Evolutionary conservation across 2,329 filamentous ascomycete species (phyloP).

Genomic region (Trichoderma guizhouense): DNA sequence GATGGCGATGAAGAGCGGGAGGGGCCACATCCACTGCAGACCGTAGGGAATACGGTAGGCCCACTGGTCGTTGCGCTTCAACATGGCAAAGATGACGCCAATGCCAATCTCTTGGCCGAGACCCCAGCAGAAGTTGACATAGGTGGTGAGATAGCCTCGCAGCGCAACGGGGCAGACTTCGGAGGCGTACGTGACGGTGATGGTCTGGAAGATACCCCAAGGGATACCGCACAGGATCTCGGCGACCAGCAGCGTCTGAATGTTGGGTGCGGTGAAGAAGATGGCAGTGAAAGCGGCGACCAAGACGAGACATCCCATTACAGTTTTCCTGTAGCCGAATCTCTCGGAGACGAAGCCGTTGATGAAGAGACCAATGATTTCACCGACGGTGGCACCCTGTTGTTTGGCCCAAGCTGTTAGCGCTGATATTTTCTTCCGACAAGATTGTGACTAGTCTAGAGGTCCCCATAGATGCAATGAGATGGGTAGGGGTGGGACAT

Average conservation of each 20-base stretch:
- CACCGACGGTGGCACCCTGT: slow-evolving; percentile 41
- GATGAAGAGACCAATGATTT: slow-evolving; percentile 64
- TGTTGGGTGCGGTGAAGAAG: slow-evolving; percentile 62
- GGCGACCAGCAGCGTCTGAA: slow-evolving; percentile 56
- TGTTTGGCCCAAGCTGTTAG: neutral
- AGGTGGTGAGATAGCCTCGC: slow-evolving; percentile 68
- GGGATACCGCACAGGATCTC: slow-evolving; percentile 63
- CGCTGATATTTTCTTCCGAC: neutral
- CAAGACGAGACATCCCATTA: slow-evolving; percentile 55
- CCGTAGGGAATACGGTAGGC: slow-evolving; percentile 68
- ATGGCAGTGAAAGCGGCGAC: slow-evolving; percentile 58
- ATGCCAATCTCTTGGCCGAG: slow-evolving; percentile 72
- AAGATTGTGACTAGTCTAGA: neutral
- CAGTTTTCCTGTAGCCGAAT: slow-evolving; percentile 65
- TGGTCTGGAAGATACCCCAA: slow-evolving; percentile 57
- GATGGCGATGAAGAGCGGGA: slow-evolving; percentile 63
- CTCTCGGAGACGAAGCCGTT: slow-evolving; percentile 64
- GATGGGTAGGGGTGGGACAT: slow-evolving; percentile 22
- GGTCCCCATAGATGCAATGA: neutral
- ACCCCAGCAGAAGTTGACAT: slow-evolving; percentile 75
- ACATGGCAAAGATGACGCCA: slow-evolving; percentile 68
- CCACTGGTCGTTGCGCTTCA: slow-evolving; percentile 63
- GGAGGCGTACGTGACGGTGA: slow-evolving; percentile 64
- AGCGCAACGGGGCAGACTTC: slow-evolving; percentile 72
- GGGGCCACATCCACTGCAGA: slow-evolving; percentile 75